These are phyloP conservation scores for Beauveria australis DNA, from an alignment of 2,329 filamentous ascomycete genomes.

Conservation along the genomic window DNA sequence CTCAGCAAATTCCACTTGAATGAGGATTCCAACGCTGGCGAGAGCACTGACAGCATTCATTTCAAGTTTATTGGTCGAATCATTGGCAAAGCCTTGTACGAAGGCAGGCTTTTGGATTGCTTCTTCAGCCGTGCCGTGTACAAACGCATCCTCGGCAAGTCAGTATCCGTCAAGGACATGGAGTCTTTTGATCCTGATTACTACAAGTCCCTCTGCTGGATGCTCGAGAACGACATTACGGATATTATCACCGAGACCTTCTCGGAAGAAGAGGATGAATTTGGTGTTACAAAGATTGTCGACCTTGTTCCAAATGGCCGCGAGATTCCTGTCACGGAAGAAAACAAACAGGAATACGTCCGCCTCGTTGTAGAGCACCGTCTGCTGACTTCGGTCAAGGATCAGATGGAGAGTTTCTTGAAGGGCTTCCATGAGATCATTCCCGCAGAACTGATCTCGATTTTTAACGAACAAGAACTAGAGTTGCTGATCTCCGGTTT, in stretches of 20 bases:
- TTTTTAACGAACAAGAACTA: conserved; percentile 97
- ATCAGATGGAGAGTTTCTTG: conserved; percentile 89
- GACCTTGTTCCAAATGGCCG: conserved; percentile 83
- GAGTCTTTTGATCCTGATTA: conserved; percentile 97
- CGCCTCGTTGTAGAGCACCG: conserved; percentile 91
- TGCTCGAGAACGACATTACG: conserved; percentile 96
- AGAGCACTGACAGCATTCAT: conserved; percentile 91
- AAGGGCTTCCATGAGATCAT: conserved; percentile 98
- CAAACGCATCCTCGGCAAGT: conserved; percentile 91
- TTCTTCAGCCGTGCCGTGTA: conserved; percentile 99
- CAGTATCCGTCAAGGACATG: conserved; percentile 98
- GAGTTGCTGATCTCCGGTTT: conserved; percentile 94
- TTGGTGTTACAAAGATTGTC: conserved; percentile 79
- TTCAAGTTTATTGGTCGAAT: conserved; percentile 99
- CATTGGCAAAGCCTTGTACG: conserved; percentile 96
- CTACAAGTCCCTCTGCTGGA: conserved; percentile 98
- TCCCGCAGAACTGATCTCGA: conserved; percentile 83
- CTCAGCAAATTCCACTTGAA: conserved; percentile 45
- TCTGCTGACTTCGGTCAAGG: conserved; percentile 82
- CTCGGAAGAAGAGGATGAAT: conserved; percentile 86
- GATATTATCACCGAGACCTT: conserved; percentile 97
- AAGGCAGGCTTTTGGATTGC: conserved; percentile 90
- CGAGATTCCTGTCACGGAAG: conserved; percentile 88
- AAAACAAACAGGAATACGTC: conserved; percentile 98
- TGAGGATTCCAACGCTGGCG: conserved; percentile 52